Base-by-base conservation (phyloP, 305 asterid genomes). In the Withania somnifera region DNA sequence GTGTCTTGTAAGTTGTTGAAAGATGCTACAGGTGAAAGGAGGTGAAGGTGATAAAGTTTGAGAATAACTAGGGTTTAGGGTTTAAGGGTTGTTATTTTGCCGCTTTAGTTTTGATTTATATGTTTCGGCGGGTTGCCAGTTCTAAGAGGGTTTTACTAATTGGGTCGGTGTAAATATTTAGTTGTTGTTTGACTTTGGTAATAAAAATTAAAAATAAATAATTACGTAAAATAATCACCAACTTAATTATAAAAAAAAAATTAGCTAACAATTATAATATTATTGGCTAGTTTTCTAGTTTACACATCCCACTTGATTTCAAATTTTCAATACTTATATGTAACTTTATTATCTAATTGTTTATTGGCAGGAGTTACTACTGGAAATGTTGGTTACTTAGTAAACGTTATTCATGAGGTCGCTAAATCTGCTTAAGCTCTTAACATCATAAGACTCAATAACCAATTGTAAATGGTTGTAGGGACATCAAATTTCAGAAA, bases 331-430 rank as follows among this genome's bases (percentile, higher is more conserved):
- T n/a, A n/a, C n/a, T n/a, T n/a, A n/a, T n/a, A n/a, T n/a, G n/a
- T n/a, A n/a, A n/a, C n/a, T n/a, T n/a, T n/a, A n/a, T n/a, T n/a
- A n/a, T n/a, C n/a, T n/a, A n/a, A n/a, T n/a, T n/a, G n/a, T n/a
- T n/a, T n/a, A n/a, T n/a, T 95, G 99, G 99, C 99, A 47, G 99
- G 99, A 88, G 97, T 95, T 77, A 95, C 97, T 40, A 83, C 97
- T 17, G 98, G 97, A 83, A 95, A 95, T 53, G 93, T 95, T 68
- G 94, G 93, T 61, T 94, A 92, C 90, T 86, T 94, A 95, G 98
- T 98, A 32, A 92, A 90, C 61, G 98, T 98, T 52, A 93, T 95
- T 78, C 97, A 95, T 76, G 93, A 92, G 84, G 97, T 94, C 84
- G 91, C 99, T 28, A 94, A 90, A 86, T 91, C 92, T 28, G 87